Conservation (phyloP, 2,329 filamentous ascomycete species). For the Xylaria multiplex region DNA sequence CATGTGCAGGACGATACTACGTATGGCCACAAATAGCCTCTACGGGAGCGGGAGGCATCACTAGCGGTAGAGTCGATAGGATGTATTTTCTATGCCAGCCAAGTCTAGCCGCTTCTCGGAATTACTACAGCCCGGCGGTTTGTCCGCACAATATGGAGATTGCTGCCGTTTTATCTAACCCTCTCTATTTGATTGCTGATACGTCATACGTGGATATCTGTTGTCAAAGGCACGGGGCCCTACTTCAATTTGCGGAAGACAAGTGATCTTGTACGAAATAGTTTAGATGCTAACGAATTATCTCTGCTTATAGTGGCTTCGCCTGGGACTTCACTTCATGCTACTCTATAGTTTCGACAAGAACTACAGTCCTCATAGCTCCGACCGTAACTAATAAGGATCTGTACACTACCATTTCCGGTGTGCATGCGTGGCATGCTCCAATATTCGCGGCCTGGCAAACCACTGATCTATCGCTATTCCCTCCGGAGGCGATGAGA, state of each 20-base stretch:
- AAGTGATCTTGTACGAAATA: neutral
- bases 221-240: slow-evolving; percentile 23
- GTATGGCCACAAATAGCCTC: neutral
- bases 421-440: slow-evolving; percentile 5
- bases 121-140: slow-evolving; percentile 19
- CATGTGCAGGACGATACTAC: slow-evolving; percentile 15
- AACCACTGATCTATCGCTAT: slow-evolving; percentile 6
- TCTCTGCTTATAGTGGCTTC: slow-evolving; percentile 19
- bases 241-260: neutral
- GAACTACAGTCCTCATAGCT: slow-evolving; percentile 19
- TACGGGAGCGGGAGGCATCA: neutral
- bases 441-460: slow-evolving; percentile 18
- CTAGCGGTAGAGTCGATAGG: slow-evolving; percentile 15
- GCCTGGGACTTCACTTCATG: slow-evolving; percentile 19
- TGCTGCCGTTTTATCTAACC: neutral
- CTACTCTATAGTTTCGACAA: slow-evolving; percentile 31
- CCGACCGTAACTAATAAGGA: neutral
- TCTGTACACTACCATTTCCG: neutral
- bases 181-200: neutral
- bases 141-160: slow-evolving; percentile 23
- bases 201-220: slow-evolving; percentile 19
- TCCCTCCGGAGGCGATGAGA: slow-evolving; percentile 18
- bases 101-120: neutral
- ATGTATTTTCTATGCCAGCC: slow-evolving; percentile 23
- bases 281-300: slow-evolving; percentile 1